A percentile compares a stretch with the other conserved stretches of the same genome.
These are phyloP conservation scores for Plantago elongata DNA, from an alignment of 257 asterid species.

Conservation along the genomic window DNA sequence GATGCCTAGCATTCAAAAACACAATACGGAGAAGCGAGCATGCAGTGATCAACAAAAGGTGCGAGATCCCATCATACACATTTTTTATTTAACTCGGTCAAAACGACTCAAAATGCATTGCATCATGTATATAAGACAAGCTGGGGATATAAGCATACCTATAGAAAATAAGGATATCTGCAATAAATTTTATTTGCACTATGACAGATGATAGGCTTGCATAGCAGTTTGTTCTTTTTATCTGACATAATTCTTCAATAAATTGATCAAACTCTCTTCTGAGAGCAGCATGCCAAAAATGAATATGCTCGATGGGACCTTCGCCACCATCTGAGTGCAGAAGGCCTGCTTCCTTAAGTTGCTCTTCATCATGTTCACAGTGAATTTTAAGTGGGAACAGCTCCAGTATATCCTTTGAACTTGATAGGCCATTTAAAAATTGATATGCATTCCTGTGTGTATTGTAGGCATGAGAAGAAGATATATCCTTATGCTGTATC, in stretches of 20 bases:
- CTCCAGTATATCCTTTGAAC: conserved; percentile 37
- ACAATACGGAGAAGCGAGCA: too few relatives aligned
- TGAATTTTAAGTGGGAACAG: conserved; percentile 29
- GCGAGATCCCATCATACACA: too few relatives aligned
- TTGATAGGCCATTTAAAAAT: conserved; percentile 40
- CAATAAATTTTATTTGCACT: conserved; percentile 58
- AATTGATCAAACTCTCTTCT: conserved; percentile 48
- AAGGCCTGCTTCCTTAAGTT: conserved; percentile 28
- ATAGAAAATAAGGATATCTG: conserved; percentile 65
- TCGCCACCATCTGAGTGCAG: conserved; percentile 23
- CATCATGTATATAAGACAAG: not conserved
- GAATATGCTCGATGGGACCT: conserved; percentile 48
- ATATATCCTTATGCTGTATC: conserved; percentile 44
- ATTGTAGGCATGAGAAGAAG: conserved; percentile 28
- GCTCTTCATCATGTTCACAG: conserved; percentile 28
- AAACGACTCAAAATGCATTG: too few relatives aligned
- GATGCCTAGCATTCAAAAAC: conserved; percentile 4
- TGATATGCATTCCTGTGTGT: conserved; percentile 41
- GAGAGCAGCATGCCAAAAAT: conserved; percentile 69
- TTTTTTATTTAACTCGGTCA: too few relatives aligned
- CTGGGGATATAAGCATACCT: conserved; percentile 37
- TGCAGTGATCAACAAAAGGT: too few relatives aligned
- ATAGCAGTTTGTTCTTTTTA: conserved; percentile 43
- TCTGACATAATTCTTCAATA: conserved; percentile 45
- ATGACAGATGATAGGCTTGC: conserved; percentile 45